These are phyloP conservation scores for Darksidea phi DNA, from an alignment of 495 filamentous ascomycete species.

Conservation along the genomic window DNA sequence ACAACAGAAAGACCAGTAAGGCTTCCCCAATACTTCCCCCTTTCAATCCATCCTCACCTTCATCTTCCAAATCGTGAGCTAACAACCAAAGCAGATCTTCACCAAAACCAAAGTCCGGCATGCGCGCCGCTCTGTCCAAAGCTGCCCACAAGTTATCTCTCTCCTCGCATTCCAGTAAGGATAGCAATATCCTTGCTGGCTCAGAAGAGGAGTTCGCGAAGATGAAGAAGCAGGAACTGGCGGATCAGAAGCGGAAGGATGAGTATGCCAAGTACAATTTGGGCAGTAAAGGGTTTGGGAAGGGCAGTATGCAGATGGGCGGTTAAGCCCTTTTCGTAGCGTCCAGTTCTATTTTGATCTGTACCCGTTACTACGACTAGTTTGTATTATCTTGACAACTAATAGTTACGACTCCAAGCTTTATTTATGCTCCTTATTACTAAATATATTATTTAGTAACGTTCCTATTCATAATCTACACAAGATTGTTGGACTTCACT, in stretches of 20 bases:
- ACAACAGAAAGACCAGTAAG: not conserved
- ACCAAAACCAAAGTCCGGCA: not conserved
- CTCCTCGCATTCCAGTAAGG: not conserved
- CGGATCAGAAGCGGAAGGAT: not conserved
- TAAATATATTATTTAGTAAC: too few relatives aligned
- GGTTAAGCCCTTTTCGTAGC: not conserved
- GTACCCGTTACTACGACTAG: too few relatives aligned
- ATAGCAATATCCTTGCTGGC: not conserved
- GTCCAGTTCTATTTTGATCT: too few relatives aligned
- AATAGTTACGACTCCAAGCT: too few relatives aligned
- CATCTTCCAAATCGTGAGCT: too few relatives aligned
- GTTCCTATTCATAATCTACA: too few relatives aligned
- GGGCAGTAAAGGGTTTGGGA: not conserved
- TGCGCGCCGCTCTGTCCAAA: conserved; percentile 3
- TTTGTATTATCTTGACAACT: too few relatives aligned
- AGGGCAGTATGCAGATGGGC: conserved; percentile 9
- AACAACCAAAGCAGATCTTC: not conserved
- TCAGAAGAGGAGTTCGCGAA: conserved; percentile 9
- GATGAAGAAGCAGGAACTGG: conserved; percentile 1
- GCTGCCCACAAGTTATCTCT: not conserved
- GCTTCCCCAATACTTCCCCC: not conserved
- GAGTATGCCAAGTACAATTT: not conserved
- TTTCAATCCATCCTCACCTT: not conserved
- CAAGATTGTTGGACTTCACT: too few relatives aligned
- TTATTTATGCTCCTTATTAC: too few relatives aligned